Evolutionary conservation across 495 filamentous ascomycete genomes (phyloP).

Genomic region (Delitschia confertaspora): DNA sequence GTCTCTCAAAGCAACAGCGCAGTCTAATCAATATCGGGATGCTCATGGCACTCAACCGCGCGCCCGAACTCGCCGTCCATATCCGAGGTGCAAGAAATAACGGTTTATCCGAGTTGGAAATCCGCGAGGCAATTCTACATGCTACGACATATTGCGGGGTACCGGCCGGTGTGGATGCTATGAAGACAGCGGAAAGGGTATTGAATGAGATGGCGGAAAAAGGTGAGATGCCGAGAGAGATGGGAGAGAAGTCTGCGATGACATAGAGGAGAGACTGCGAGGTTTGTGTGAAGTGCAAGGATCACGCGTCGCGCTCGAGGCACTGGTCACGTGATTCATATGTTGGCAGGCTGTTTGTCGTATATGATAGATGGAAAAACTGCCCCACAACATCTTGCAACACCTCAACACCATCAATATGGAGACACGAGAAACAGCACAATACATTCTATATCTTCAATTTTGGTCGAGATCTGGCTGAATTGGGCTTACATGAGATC

Average conservation of each 20-base stretch:
- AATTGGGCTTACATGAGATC: too few species aligned
- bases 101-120: constrained; percentile 46
- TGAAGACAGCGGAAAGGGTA: constrained; percentile 33
- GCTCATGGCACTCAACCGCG: constrained; percentile 46
- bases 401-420: constrained; percentile 20
- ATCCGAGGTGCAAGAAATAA: constrained; percentile 47
- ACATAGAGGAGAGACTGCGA: constrained; percentile 6
- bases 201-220: constrained; percentile 30
- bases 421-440: background rate
- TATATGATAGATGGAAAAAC: background rate
- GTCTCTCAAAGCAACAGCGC: constrained; percentile 47
- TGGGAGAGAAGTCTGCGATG: constrained; percentile 16
- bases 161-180: constrained; percentile 49
- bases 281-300: background rate
- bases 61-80: constrained; percentile 45
- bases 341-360: too few species aligned
- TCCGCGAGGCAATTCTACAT: constrained; percentile 47
- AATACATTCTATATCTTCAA: constrained; percentile 14
- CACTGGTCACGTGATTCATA: too few species aligned
- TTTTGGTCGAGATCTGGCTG: background rate
- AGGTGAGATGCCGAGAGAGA: constrained; percentile 18
- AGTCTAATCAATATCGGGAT: constrained; percentile 49
- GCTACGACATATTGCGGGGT: constrained; percentile 49
- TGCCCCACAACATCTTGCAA: constrained; percentile 5
- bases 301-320: too few species aligned